These are phyloP conservation scores for Crithidia brevicula DNA, from an alignment of 208 protist genomes.

Conservation along the genomic window DNA sequence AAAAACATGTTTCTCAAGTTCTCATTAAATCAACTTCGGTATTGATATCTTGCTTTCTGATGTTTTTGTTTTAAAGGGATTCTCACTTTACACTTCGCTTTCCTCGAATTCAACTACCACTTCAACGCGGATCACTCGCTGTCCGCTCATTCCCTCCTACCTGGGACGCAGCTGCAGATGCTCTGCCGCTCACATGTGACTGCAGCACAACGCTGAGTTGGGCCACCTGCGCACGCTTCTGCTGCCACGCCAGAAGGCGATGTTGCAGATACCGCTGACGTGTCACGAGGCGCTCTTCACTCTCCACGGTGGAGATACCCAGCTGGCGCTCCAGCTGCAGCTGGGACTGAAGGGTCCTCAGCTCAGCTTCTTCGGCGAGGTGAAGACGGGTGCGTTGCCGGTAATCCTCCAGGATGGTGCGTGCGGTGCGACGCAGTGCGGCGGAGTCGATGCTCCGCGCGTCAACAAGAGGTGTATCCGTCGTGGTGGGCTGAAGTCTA, in stretches of 20 bases:
- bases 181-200: slow-evolving; percentile 1
- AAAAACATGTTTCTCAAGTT: too few species aligned
- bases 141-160: neutral
- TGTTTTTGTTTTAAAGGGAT: neutral
- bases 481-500: too few species aligned
- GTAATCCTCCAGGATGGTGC: slow-evolving; percentile 25
- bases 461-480: neutral
- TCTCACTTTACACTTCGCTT: neutral
- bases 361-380: slow-evolving; percentile 34
- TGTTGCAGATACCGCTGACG: slow-evolving; percentile 30
- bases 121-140: neutral
- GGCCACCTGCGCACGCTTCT: slow-evolving; percentile 37
- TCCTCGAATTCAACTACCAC: too few species aligned
- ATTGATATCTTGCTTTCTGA: too few species aligned
- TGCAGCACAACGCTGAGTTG: slow-evolving; percentile 37
- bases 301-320: neutral
- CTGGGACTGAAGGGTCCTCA: slow-evolving; percentile 21
- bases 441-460: neutral
- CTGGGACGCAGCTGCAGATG: neutral
- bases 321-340: slow-evolving; percentile 8
- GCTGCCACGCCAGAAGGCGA: slow-evolving; percentile 40
- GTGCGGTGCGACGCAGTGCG: slow-evolving; percentile 7
- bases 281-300: slow-evolving; percentile 22
- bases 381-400: neutral
- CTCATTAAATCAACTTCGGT: too few species aligned